Conservation (phyloP, 1,139 yeast genomes). For the Meyerozyma athensensis region DNA sequence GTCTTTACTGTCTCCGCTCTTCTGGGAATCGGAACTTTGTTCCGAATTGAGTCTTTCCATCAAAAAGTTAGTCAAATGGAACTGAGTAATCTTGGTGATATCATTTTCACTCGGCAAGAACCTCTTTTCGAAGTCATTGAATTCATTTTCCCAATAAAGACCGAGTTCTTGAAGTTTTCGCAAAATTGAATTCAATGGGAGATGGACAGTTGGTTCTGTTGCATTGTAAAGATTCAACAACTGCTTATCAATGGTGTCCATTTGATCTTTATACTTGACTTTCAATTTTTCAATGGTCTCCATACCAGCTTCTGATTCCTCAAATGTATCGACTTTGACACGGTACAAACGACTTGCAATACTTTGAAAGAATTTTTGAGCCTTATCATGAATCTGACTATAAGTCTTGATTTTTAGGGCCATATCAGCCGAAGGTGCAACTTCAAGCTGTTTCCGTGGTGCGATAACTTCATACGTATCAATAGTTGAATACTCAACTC, state of each 20-base stretch:
- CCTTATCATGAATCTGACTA: constrained; percentile 48
- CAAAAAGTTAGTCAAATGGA: constrained; percentile 75
- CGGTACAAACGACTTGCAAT: constrained; percentile 67
- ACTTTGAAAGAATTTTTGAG: constrained; percentile 64
- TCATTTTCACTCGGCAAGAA: constrained; percentile 92
- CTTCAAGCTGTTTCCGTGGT: constrained; percentile 67
- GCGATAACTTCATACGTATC: constrained; percentile 74
- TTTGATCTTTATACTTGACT: constrained; percentile 48
- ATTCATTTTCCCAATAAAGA: constrained; percentile 83
- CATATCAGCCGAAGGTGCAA: constrained; percentile 72
- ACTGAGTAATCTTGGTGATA: constrained; percentile 84
- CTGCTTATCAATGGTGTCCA: constrained; percentile 36
- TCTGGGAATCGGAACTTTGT: constrained; percentile 10
- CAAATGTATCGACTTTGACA: constrained; percentile 78
- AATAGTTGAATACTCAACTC: constrained; percentile 71
- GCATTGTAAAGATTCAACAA: constrained; percentile 51
- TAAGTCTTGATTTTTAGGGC: constrained; percentile 63
- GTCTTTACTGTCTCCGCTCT: background rate
- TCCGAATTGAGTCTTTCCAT: constrained; percentile 43
- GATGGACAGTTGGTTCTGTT: constrained; percentile 60
- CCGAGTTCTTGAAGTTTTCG: constrained; percentile 77
- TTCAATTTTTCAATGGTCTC: constrained; percentile 56
- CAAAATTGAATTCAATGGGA: constrained; percentile 65
- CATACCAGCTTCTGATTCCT: constrained; percentile 66
- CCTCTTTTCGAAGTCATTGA: constrained; percentile 71